phyloP scores from a whole-genome alignment of 2,329 filamentous ascomycete genomes.

The Exophiala sp. region DNA sequence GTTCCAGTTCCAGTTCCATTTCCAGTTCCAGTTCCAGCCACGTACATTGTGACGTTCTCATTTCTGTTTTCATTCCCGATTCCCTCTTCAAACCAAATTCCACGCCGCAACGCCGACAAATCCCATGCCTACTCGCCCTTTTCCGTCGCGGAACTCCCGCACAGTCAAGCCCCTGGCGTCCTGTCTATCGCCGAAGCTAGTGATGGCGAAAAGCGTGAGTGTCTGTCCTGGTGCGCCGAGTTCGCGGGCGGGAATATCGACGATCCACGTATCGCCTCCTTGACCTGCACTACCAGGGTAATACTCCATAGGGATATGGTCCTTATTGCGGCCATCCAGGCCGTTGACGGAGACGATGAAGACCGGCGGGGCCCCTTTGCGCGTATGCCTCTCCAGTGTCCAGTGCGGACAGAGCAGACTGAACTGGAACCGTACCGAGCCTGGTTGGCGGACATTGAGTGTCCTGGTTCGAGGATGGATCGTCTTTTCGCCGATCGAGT shows the following conservation, averaged over 20 bases:
- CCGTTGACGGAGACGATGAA: conserved; percentile 65
- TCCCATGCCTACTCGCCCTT: conserved; percentile 44
- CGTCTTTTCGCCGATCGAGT: conserved; percentile 50
- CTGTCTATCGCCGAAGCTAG: conserved; percentile 43
- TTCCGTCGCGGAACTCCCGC: conserved; percentile 44
- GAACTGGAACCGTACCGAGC: conserved; percentile 70
- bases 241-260: conserved; percentile 60
- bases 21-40: too few relatives aligned
- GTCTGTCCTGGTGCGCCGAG: conserved; percentile 65
- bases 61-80: too few relatives aligned
- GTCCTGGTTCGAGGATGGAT: conserved; percentile 57
- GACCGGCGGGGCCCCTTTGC: conserved; percentile 59
- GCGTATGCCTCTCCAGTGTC: conserved; percentile 60
- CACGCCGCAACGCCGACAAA: conserved; percentile 51
- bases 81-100: conserved; percentile 41
- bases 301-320: conserved; percentile 62
- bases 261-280: conserved; percentile 76
- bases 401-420: conserved; percentile 75
- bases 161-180: conserved; percentile 50
- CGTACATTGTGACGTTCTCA: too few relatives aligned
- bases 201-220: conserved; percentile 59
- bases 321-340: conserved; percentile 59
- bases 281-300: conserved; percentile 42
- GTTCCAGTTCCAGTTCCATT: too few relatives aligned
- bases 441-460: conserved; percentile 54